A percentile compares a stretch with the other conserved stretches of the same genome.
These are phyloP conservation scores for Fomitopsis betulina DNA, from an alignment of 1,284 basidiomycete species.

Conservation along the genomic window DNA sequence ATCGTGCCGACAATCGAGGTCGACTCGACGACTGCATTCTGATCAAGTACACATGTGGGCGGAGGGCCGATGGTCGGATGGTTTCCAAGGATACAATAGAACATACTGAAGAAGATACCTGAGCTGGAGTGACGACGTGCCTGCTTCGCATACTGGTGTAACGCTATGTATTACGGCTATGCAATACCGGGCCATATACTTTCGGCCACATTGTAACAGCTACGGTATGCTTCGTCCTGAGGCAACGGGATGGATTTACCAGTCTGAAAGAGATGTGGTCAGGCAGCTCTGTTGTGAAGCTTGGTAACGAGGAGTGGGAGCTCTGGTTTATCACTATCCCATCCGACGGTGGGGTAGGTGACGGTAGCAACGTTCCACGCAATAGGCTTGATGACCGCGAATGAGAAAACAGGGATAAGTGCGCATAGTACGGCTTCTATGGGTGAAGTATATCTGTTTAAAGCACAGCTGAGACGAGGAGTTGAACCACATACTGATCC, in stretches of 20 bases:
- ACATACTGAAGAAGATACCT: slow-evolving; percentile 21
- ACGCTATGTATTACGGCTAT: slow-evolving; percentile 16
- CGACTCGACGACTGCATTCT: slow-evolving; percentile 85
- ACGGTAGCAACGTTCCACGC: slow-evolving; percentile 19
- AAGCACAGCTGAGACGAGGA: not conserved
- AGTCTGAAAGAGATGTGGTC: too few relatives aligned
- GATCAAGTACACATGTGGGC: slow-evolving; percentile 12
- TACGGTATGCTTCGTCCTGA: not conserved
- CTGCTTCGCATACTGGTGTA: slow-evolving; percentile 18
- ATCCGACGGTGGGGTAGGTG: slow-evolving; percentile 15
- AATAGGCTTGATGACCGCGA: slow-evolving; percentile 15
- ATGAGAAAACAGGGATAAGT: slow-evolving; percentile 14
- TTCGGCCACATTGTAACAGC: not conserved
- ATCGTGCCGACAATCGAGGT: slow-evolving; percentile 96
- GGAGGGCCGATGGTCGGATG: not conserved
- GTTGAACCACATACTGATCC: slow-evolving; percentile 14
- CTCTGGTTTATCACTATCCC: slow-evolving; percentile 5
- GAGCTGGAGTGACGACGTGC: slow-evolving; percentile 20
- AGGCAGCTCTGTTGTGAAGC: not conserved
- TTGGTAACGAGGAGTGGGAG: slow-evolving; percentile 8
- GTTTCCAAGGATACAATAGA: slow-evolving; percentile 10
- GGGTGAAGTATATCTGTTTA: not conserved
- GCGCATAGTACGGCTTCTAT: slow-evolving; percentile 19
- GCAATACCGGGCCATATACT: not conserved
- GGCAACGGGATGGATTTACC: too few relatives aligned